These are phyloP conservation scores for Orbilia brochopaga DNA, from an alignment of 2,329 filamentous ascomycete species.

Conservation along the genomic window DNA sequence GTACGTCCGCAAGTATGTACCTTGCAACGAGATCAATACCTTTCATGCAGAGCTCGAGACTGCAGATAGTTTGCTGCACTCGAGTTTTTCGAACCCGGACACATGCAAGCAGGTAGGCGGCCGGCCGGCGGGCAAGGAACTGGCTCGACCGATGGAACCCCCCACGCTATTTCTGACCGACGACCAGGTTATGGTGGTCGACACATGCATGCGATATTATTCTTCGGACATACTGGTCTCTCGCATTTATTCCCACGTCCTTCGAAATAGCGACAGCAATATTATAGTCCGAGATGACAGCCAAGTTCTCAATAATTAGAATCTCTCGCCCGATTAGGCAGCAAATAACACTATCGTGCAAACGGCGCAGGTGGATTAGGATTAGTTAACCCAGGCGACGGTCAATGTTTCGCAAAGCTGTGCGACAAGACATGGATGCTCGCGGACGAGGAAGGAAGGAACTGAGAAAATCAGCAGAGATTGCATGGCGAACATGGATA, in stretches of 20 bases:
- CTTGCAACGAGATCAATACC: not conserved
- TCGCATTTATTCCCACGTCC: no score
- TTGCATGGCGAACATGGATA: no score
- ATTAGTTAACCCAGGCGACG: conserved; percentile 11
- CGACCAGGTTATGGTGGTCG: no score
- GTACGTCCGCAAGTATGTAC: not conserved
- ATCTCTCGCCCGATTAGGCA: conserved; percentile 37
- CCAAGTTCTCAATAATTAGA: no score
- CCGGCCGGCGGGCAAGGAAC: conserved; percentile 4
- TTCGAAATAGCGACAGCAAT: no score
- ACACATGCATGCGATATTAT: conserved; percentile 2
- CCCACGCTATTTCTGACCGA: conserved; percentile 25
- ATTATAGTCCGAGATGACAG: no score
- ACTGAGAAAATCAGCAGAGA: no score
- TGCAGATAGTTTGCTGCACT: not conserved
- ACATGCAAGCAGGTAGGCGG: not conserved
- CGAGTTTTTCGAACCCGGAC: conserved; percentile 25
- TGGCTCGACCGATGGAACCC: conserved; percentile 4
- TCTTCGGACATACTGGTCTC: no score
- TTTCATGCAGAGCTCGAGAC: not conserved
- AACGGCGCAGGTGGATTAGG: conserved; percentile 33
- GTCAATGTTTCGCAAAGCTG: no score
- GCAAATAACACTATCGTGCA: conserved; percentile 46
- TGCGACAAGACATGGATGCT: conserved; percentile 15
- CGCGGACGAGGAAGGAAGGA: conserved; percentile 7